Evolutionary conservation across 148 eudicot genomes (phyloP).

Genomic region (Diospyros lotus): DNA sequence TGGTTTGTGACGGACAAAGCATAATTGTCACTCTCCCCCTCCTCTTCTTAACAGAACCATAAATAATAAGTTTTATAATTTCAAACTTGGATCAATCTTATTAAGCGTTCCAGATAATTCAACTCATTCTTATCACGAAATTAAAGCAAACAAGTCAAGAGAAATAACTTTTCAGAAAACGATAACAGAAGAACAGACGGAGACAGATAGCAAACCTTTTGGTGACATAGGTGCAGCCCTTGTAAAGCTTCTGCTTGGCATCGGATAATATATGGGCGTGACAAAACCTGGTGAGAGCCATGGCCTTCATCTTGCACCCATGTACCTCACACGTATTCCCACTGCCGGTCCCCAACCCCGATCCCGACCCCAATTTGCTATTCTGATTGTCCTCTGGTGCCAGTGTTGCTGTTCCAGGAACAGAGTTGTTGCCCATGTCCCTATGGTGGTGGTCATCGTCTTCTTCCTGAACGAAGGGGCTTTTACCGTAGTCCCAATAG

Average conservation of each 20-base stretch:
- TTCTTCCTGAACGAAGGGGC: slow-evolving; percentile 29
- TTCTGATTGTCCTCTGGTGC: slow-evolving; percentile 2
- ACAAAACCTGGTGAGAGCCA: slow-evolving; percentile 56
- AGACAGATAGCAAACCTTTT: slow-evolving; percentile 29
- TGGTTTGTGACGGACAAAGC: too few relatives aligned
- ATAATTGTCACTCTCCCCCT: too few relatives aligned
- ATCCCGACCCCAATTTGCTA: slow-evolving; percentile 33
- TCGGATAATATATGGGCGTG: slow-evolving; percentile 45
- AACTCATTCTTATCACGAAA: not conserved
- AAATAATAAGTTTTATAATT: too few relatives aligned
- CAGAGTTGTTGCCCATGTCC: slow-evolving; percentile 9
- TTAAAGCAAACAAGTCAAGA: not conserved
- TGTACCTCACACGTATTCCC: slow-evolving; percentile 31
- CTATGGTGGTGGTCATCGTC: slow-evolving; percentile 3
- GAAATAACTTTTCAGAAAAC: not conserved
- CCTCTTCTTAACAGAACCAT: too few relatives aligned
- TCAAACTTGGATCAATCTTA: too few relatives aligned
- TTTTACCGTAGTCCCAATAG: slow-evolving; percentile 45
- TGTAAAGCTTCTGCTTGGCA: slow-evolving; percentile 46
- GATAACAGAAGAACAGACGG: not conserved
- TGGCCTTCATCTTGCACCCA: slow-evolving; percentile 49
- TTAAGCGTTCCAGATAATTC: not conserved
- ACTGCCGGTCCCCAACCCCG: slow-evolving; percentile 9
- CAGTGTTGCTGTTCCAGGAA: not conserved
- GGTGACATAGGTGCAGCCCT: slow-evolving; percentile 35